Percentiles rank a stretch among this genome's conserved stretches.
phyloP scores from a whole-genome alignment of 495 filamentous ascomycete genomes.

The Penicillium crystallinum region DNA sequence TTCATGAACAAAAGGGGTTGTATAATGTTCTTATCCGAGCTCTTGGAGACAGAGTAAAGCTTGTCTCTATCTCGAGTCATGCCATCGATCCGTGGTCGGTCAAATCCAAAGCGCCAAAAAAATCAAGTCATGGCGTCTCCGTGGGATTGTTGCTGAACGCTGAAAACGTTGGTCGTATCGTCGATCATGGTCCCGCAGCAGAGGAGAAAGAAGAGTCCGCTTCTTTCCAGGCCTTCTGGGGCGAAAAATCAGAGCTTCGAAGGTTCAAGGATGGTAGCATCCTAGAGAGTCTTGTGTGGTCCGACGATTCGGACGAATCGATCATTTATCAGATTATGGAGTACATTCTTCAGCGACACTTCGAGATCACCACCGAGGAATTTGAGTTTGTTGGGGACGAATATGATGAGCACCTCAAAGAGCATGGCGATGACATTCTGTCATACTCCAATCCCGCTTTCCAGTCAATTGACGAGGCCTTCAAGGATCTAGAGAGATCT shows the following conservation, averaged over 20 bases:
- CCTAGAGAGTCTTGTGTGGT: conserved; percentile 73
- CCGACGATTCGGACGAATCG: conserved; percentile 49
- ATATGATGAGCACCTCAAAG: conserved; percentile 52
- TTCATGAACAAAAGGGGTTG: conserved; percentile 34
- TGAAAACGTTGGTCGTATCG: conserved; percentile 59
- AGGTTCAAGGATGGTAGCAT: conserved; percentile 54
- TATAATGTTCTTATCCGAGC: conserved; percentile 62
- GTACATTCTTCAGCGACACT: conserved; percentile 65
- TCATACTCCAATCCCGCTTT: conserved; percentile 46
- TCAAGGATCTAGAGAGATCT: conserved; percentile 65
- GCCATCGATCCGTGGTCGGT: conserved; percentile 33
- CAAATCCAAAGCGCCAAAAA: conserved; percentile 23
- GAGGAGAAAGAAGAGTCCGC: conserved; percentile 58
- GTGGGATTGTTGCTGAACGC: conserved; percentile 70
- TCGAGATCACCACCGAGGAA: conserved; percentile 46
- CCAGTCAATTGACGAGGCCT: conserved; percentile 53
- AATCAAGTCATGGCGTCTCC: conserved; percentile 33
- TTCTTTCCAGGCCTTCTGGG: conserved; percentile 48
- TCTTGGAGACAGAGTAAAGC: conserved; percentile 65
- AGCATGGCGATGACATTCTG: conserved; percentile 32
- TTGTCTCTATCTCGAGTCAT: conserved; percentile 53
- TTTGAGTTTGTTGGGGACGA: conserved; percentile 58
- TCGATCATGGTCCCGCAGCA: conserved; percentile 82
- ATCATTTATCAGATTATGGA: conserved; percentile 75
- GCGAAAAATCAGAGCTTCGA: conserved; percentile 49